Base-by-base conservation (phyloP, 2,329 filamentous ascomycete species). In the Apiospora rasikravindrae region DNA sequence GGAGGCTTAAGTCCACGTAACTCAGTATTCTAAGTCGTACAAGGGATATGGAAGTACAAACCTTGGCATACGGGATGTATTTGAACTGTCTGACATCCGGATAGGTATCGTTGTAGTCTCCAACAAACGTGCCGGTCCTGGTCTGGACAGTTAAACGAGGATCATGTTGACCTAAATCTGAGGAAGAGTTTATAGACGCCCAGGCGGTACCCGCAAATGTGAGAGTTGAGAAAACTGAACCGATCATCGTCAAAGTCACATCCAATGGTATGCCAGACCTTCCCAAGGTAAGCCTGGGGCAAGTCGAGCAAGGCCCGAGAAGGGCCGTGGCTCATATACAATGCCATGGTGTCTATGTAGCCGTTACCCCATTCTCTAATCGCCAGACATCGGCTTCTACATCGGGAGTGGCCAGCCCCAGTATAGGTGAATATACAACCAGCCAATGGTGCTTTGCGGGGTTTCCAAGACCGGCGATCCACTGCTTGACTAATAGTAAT, bases 61-160 rank as follows among this genome's bases (percentile, higher is more conserved):
- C 66, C 66, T 83, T 75, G 4, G 81, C 82, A 72, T 81, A 84
- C 1, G 82, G 80, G 49, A 84, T 82, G 51, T 78, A 76, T 51
- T 80, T 81, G 73, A 82, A 84, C 71, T 84, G 81, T 26, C 79
- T 79, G 1, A 81, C 80, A 24, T 79, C 75, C n/a, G 80, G 78
- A 45, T 78, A 79, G 24, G 78, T 71, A 24, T 77, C 74, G 57
- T 81, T 80, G 42, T 81, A 73, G 29, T 82, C 72, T 26, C 81
- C 81, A 13, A 80, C 82, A 75, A 75, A 83, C 29, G 72, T 73
- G 49, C 81, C 81, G 4, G 80, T 81, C 6, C 75, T 75, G 6
- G 80, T 81, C 49, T 71, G 71, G 22, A 82, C 77, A 4, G 77
- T 81, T 40, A 82, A 77, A 57, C 71, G 53, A 4, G 66, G 45